phyloP scores from a whole-genome alignment of 1,284 basidiomycete genomes.

The Pulveroboletus sp. region DNA sequence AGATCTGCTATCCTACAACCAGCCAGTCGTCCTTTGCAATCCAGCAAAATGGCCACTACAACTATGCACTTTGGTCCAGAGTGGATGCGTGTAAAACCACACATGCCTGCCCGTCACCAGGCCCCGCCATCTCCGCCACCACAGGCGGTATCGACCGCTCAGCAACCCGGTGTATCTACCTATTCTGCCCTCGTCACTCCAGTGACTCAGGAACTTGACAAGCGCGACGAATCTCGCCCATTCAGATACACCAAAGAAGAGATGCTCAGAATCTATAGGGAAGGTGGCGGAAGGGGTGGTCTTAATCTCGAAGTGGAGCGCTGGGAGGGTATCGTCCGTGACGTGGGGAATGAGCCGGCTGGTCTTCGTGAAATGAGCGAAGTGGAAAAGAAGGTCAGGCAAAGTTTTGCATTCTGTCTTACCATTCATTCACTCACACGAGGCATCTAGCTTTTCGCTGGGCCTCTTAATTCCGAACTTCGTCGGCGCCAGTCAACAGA shows the following conservation, averaged over 20 bases:
- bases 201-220: slow-evolving; percentile 51
- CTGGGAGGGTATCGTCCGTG: slow-evolving; percentile 84
- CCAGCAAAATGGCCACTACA: slow-evolving; percentile 61
- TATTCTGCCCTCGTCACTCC: slow-evolving; percentile 80
- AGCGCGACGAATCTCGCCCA: slow-evolving; percentile 66
- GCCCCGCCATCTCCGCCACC: slow-evolving; percentile 60
- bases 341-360: slow-evolving; percentile 71
- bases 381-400: slow-evolving; percentile 83
- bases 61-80: slow-evolving; percentile 87
- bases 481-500: slow-evolving; percentile 79
- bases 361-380: slow-evolving; percentile 78
- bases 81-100: slow-evolving; percentile 83
- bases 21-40: slow-evolving; percentile 10
- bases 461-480: slow-evolving; percentile 76
- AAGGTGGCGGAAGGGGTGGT: slow-evolving; percentile 70
- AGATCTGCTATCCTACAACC: slow-evolving; percentile 5
- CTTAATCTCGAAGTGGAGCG: slow-evolving; percentile 84
- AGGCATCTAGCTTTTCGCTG: slow-evolving; percentile 62
- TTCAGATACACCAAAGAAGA: slow-evolving; percentile 88
- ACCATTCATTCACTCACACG: slow-evolving; percentile 30
- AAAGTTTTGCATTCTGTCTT: slow-evolving; percentile 8
- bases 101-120: slow-evolving; percentile 54
- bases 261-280: slow-evolving; percentile 81
- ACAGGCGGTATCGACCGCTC: slow-evolving; percentile 38
- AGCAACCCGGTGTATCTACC: slow-evolving; percentile 59